phyloP scores from a whole-genome alignment of 1,284 basidiomycete genomes.

The Schizophyllum commune region DNA sequence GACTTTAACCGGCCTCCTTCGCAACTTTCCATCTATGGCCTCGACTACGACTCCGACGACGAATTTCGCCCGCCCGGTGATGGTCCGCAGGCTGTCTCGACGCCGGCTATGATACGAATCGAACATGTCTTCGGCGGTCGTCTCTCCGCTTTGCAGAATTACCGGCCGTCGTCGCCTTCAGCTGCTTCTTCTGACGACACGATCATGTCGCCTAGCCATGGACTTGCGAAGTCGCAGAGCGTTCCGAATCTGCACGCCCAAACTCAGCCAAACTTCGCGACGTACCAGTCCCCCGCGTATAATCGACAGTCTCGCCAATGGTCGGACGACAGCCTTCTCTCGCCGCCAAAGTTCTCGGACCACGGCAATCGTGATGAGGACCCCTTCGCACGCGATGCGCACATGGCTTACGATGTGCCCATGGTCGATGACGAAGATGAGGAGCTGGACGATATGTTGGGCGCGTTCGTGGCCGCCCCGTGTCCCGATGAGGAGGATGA shows the following conservation, averaged over 20 bases:
- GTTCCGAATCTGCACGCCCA: constrained; percentile 6
- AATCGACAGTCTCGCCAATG: constrained; percentile 21
- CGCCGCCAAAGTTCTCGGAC: constrained; percentile 22
- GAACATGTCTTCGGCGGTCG: neutral
- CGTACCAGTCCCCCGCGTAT: neutral
- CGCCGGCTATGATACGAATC: constrained; percentile 14
- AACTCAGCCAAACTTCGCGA: too few relatives aligned
- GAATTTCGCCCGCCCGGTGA: constrained; percentile 21
- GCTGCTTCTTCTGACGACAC: neutral
- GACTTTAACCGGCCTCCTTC: constrained; percentile 40
- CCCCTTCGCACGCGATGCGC: neutral
- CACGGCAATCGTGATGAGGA: neutral
- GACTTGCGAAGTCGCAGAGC: constrained; percentile 1
- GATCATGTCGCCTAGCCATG: constrained; percentile 3
- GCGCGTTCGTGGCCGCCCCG: neutral
- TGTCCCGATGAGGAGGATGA: neutral
- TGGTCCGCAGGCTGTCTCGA: constrained; percentile 14
- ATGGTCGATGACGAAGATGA: neutral
- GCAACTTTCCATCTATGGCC: constrained; percentile 26
- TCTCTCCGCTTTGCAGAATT: neutral
- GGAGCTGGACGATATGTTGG: neutral
- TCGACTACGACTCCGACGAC: constrained; percentile 21
- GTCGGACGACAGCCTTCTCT: constrained; percentile 38
- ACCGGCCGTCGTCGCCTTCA: neutral
- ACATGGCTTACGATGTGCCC: neutral